Base-by-base conservation (phyloP, 306 rosid genomes). In the Ochetophila trinervis region DNA sequence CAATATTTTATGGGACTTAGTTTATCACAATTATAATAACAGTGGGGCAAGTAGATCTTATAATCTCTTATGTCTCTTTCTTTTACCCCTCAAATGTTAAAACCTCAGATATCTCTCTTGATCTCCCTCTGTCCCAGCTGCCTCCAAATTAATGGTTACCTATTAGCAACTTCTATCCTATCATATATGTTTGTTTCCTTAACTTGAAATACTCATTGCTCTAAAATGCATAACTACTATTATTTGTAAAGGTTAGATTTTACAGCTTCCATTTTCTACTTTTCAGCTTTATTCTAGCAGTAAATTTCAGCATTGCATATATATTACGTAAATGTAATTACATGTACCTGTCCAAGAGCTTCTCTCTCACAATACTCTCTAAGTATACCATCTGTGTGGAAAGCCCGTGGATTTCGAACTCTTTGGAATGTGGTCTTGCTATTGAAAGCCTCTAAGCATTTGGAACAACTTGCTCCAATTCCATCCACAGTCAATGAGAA, bases 401-500 rank as follows among this genome's bases (percentile, higher is more conserved):
- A 67, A 64, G 89, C 95, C 67, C 99, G 86, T 6, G 99, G 99
- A 57, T 86, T 90, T 81, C 99, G 83, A 65, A 83, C 76, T 86
- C 97, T 87, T 55, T 88, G 81, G 75, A 77, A 73, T 55, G 76
- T 40, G 74, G 85, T 79, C 78, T 82, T 86, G 73, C 68, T 90
- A 83, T 62, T 83, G 79, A 93, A 87, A 76, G 77, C 82, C 80
- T 93, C 96, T n/a, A 93, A 79, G 87, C 97, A 93, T 78, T 75
- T 90, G 68, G 99, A 81, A 76, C 88, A 93, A 75, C 99, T 93
- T 54, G 95, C 99, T 57, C 99, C 97, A 66, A 93, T 93, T 75
- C 99, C 99, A 76, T 90, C 97, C 56, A 93, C 96, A 68, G 97
- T 93, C 81, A 93, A 71, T 18, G 99, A 93, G 81, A 93, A 87